A percentile compares a stretch with the other conserved stretches of the same genome.
Conservation (phyloP, 805 yeast genomes). For the Candida montana region DNA sequence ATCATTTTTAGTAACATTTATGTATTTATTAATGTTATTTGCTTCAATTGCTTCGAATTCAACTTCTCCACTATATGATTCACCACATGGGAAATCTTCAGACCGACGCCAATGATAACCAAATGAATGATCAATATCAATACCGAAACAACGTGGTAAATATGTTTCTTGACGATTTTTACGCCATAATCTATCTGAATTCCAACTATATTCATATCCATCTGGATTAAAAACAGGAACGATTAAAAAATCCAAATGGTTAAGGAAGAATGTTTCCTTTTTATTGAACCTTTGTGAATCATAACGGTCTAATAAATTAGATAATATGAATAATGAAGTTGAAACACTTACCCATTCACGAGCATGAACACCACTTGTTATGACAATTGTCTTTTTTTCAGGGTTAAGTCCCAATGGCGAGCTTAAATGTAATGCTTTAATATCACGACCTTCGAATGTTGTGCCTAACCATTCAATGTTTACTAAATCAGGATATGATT, state of each 20-base stretch:
- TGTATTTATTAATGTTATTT: constrained; percentile 39
- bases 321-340: constrained; percentile 54
- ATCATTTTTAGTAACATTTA: constrained; percentile 37
- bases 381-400: constrained; percentile 58
- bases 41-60: constrained; percentile 67
- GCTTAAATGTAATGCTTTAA: constrained; percentile 61
- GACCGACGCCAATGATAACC: constrained; percentile 66
- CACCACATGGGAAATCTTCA: constrained; percentile 70
- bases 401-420: constrained; percentile 38
- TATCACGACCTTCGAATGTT: constrained; percentile 69
- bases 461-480: constrained; percentile 63
- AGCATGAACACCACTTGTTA: constrained; percentile 84
- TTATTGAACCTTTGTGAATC: constrained; percentile 28
- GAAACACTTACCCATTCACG: constrained; percentile 85
- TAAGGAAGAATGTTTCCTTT: constrained; percentile 42
- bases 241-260: constrained; percentile 63
- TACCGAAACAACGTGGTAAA: constrained; percentile 65
- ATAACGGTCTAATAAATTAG: constrained; percentile 42
- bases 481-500: constrained; percentile 62
- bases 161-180: constrained; percentile 79
- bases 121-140: constrained; percentile 83
- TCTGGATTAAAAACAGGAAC: constrained; percentile 88
- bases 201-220: constrained; percentile 85
- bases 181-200: constrained; percentile 76
- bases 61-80: constrained; percentile 71